These are phyloP conservation scores for Schizosaccharomyces osmophilus DNA, from an alignment of 805 yeast genomes.

Conservation along the genomic window DNA sequence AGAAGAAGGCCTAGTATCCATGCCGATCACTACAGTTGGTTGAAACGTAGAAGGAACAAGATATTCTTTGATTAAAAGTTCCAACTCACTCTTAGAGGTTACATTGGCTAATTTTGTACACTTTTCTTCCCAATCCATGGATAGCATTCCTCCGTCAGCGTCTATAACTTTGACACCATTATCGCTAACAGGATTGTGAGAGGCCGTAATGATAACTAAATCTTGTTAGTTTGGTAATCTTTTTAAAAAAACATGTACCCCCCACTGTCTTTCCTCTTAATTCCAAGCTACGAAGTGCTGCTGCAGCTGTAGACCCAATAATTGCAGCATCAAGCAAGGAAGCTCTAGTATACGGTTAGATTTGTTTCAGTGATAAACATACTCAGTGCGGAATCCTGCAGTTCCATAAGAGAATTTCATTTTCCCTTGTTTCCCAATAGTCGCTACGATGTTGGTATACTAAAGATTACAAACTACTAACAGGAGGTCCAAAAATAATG, in stretches of 20 bases:
- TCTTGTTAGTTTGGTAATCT: neutral
- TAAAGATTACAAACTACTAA: too few relatives aligned
- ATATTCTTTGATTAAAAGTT: conserved; percentile 18
- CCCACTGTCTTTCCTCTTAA: conserved; percentile 53
- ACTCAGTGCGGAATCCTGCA: conserved; percentile 71
- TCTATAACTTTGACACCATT: conserved; percentile 88
- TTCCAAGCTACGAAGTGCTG: conserved; percentile 55
- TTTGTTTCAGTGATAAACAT: conserved; percentile 9
- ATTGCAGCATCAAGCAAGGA: conserved; percentile 23
- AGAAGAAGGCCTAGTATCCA: conserved; percentile 33
- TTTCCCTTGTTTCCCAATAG: neutral
- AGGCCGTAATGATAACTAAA: conserved; percentile 38
- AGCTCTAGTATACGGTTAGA: conserved; percentile 6
- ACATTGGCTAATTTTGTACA: conserved; percentile 68
- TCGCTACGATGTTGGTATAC: neutral
- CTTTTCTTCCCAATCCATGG: conserved; percentile 53
- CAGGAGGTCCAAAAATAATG: too few relatives aligned
- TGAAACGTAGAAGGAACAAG: conserved; percentile 11
- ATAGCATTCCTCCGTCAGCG: conserved; percentile 76
- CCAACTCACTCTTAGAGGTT: conserved; percentile 22
- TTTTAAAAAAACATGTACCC: conserved; percentile 14
- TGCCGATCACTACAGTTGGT: conserved; percentile 35
- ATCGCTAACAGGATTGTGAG: conserved; percentile 33
- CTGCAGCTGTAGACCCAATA: conserved; percentile 61
- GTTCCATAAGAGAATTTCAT: conserved; percentile 56